Base-by-base conservation (phyloP, 345 rosid species). In the Gossypium ekmanianum region DNA sequence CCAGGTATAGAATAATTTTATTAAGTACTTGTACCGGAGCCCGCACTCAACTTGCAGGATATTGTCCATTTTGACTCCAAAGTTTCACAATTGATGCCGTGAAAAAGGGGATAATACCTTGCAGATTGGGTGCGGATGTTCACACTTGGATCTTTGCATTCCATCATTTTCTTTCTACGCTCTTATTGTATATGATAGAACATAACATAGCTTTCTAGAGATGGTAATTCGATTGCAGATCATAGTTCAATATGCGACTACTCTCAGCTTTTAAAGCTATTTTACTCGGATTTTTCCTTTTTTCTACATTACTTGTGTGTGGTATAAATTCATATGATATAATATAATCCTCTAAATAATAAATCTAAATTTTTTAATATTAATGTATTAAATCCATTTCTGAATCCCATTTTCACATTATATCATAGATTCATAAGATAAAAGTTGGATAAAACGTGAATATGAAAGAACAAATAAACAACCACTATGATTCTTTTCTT, bases 211-310 rank as follows among this genome's bases (percentile, higher is more conserved):
- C 34, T 66, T 66, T 66, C 50, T 45, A 11, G 54, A 45, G 10
- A 45, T 44, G 54, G 34, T 66, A 66, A 45, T 66, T 24, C 44
- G 70, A 44, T 89, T 86, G 98, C 97, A 13, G 97, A 66, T 66
- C 7, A 22, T 65, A 20, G 52, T 5, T 45, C 52, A 63, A 16
- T 8, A 17, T 29, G 66, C 16, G 4, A 61, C 44, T 58, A 22
- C 63, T 29, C 1, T 12, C 6, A 2, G 2, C 41, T 34, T 34
- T 34, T 34, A 10, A 47, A 11, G 51, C 12, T 0, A 47, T 47
- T 11, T 47, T 47, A 47, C 51, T 47, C 14, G 51, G 51, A 47
- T 47, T 47, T 11, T 47, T 47, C 13, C 0, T 9, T 47, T 47
- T 47, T 47, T 11, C 13, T 47, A 2, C 3, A 47, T 2, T 47